Conservation (phyloP, 2,329 filamentous ascomycete species). For the Penicillium capsulatum region DNA sequence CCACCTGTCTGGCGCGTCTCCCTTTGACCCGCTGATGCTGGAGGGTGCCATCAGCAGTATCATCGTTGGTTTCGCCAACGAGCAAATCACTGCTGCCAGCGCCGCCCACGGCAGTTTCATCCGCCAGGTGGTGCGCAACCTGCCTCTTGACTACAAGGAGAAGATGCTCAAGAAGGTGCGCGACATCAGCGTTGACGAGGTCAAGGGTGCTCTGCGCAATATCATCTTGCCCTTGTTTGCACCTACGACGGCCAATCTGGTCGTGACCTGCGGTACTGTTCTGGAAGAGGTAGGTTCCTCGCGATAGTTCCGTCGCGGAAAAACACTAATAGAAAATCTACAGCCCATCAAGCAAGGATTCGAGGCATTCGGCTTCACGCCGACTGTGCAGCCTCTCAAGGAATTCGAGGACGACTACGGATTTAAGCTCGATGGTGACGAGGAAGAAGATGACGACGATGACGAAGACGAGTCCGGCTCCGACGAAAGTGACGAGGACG, state of each 20-base stretch:
- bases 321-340: conserved; percentile 3
- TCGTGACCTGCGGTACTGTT: conserved; percentile 80
- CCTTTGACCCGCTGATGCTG: conserved; percentile 75
- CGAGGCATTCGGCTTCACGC: conserved; percentile 70
- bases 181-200: conserved; percentile 69
- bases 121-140: conserved; percentile 69
- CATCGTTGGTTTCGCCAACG: conserved; percentile 79
- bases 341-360: conserved; percentile 75
- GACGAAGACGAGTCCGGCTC: conserved; percentile 45
- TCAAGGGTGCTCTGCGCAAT: conserved; percentile 68
- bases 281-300: conserved; percentile 69
- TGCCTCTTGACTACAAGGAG: conserved; percentile 73
- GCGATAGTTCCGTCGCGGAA: neutral
- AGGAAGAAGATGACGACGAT: conserved; percentile 52
- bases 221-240: conserved; percentile 76
- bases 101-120: conserved; percentile 83
- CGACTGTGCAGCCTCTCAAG: conserved; percentile 66
- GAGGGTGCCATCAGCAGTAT: conserved; percentile 89
- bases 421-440: conserved; percentile 59
- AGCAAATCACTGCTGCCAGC: conserved; percentile 76
- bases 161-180: conserved; percentile 73
- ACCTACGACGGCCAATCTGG: conserved; percentile 73
- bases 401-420: conserved; percentile 91
- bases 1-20: conserved; percentile 65
- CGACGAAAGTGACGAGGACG: conserved; percentile 41